phyloP scores from a whole-genome alignment of 805 yeast genomes.

The Tanozyma kutaoensis region DNA sequence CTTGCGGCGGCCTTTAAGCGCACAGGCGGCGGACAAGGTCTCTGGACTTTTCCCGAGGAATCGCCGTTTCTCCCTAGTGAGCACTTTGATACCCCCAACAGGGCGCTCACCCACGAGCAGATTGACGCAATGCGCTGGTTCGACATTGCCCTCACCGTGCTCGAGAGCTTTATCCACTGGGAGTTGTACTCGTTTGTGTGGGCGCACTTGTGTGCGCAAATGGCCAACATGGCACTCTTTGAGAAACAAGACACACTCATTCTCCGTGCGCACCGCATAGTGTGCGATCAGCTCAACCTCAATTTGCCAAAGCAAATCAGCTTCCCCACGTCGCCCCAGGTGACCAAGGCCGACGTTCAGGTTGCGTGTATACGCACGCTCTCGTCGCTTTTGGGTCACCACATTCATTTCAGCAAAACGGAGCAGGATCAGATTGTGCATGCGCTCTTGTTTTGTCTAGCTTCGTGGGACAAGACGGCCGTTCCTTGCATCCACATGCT shows the following conservation, averaged over 20 bases:
- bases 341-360: slow-evolving; percentile 49
- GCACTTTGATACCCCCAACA: slow-evolving; percentile 26
- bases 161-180: slow-evolving; percentile 51
- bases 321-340: slow-evolving; percentile 10
- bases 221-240: slow-evolving; percentile 45
- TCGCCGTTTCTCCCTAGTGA: slow-evolving; percentile 33
- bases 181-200: slow-evolving; percentile 53
- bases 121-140: slow-evolving; percentile 43
- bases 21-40: slow-evolving; percentile 8
- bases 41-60: slow-evolving; percentile 55
- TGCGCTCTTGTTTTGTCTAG: slow-evolving; percentile 45
- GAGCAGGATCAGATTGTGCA: slow-evolving; percentile 55
- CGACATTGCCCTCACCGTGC: slow-evolving; percentile 29
- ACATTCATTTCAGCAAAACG: slow-evolving; percentile 33
- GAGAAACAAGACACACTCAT: slow-evolving; percentile 25
- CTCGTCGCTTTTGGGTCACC: slow-evolving; percentile 52
- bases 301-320: slow-evolving; percentile 22
- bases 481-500: slow-evolving; percentile 67
- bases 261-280: slow-evolving; percentile 24
- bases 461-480: slow-evolving; percentile 70
- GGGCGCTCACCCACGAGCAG: not conserved
- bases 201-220: slow-evolving; percentile 61
- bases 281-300: slow-evolving; percentile 48
- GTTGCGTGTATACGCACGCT: slow-evolving; percentile 51
- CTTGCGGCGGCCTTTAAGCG: slow-evolving; percentile 44